phyloP scores from a whole-genome alignment of 169 alveolate genomes.

The Perkinsus marinus region DNA sequence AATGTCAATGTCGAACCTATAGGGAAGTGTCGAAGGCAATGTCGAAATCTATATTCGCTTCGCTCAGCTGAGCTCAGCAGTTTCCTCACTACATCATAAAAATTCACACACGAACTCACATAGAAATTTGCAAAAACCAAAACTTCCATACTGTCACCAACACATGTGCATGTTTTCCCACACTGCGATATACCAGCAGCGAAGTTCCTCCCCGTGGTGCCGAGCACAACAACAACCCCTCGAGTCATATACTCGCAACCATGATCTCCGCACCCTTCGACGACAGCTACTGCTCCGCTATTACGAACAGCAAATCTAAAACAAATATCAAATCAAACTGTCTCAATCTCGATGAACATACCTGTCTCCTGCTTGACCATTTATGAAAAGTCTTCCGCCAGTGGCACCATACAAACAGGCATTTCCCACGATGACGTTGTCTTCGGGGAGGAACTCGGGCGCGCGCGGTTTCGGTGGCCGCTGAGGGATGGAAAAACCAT shows the following conservation, averaged over 20 bases:
- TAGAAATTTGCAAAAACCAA: no score
- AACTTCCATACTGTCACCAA: no score
- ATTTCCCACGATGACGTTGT: slow-evolving; percentile 50
- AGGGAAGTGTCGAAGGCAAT: no score
- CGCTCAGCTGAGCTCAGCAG: no score
- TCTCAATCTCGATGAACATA: background rate
- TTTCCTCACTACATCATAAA: no score
- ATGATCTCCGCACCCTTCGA: slow-evolving; percentile 59
- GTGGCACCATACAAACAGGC: slow-evolving; percentile 58
- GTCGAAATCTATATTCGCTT: no score
- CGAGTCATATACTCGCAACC: slow-evolving; percentile 67
- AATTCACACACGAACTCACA: no score
- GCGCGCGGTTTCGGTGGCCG: background rate
- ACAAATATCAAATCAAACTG: background rate
- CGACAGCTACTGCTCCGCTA: slow-evolving; percentile 56
- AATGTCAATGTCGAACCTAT: no score
- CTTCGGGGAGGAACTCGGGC: slow-evolving; percentile 6
- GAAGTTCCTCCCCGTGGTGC: slow-evolving; percentile 48
- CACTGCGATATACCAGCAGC: no score
- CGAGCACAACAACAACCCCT: slow-evolving; percentile 53
- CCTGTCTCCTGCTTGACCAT: slow-evolving; percentile 54
- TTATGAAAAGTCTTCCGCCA: slow-evolving; percentile 48
- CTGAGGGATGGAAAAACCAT: background rate
- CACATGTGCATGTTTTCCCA: no score
- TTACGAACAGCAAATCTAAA: slow-evolving; percentile 52